Percentiles rank a stretch among this genome's conserved stretches.
Evolutionary conservation across 441 rosid species (phyloP).

Genomic region (Aleurites moluccanus): DNA sequence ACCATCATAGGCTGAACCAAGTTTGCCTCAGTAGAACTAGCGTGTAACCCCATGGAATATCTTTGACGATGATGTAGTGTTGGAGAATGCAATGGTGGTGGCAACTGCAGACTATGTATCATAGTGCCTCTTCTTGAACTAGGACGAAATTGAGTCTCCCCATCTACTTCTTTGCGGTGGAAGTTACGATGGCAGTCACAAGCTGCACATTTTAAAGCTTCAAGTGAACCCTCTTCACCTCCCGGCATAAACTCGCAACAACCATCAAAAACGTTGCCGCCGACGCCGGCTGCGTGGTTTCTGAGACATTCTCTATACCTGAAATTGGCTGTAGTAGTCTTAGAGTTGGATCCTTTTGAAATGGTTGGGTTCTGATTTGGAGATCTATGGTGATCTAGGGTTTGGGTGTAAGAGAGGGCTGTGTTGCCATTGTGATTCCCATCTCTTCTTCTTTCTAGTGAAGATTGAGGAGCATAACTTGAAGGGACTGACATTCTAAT

Average conservation of each 20-base stretch:
- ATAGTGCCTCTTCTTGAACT: conserved; percentile 34
- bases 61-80: conserved; percentile 40
- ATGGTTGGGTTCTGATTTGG: conserved; percentile 33
- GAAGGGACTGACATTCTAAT: conserved; percentile 39
- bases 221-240: conserved; percentile 68
- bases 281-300: conserved; percentile 86
- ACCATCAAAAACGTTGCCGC: conserved; percentile 82
- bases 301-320: conserved; percentile 81
- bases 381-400: conserved; percentile 65
- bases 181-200: conserved; percentile 97
- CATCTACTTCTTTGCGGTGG: conserved; percentile 68
- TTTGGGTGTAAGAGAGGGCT: conserved; percentile 52
- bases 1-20: conserved; percentile 76
- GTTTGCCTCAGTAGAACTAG: conserved; percentile 48
- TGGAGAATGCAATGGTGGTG: conserved; percentile 50
- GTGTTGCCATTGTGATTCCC: conserved; percentile 39
- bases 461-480: conserved; percentile 20
- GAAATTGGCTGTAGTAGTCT: conserved; percentile 21
- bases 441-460: conserved; percentile 50
- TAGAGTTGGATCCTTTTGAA: conserved; percentile 35
- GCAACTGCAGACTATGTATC: conserved; percentile 52
- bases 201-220: conserved; percentile 87
- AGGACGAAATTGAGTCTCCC: conserved; percentile 40
- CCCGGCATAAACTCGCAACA: conserved; percentile 98
- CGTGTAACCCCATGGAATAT: conserved; percentile 38